Evolutionary conservation across 163 green algal genomes (phyloP).

Genomic region (Scenedesmus sp.): DNA sequence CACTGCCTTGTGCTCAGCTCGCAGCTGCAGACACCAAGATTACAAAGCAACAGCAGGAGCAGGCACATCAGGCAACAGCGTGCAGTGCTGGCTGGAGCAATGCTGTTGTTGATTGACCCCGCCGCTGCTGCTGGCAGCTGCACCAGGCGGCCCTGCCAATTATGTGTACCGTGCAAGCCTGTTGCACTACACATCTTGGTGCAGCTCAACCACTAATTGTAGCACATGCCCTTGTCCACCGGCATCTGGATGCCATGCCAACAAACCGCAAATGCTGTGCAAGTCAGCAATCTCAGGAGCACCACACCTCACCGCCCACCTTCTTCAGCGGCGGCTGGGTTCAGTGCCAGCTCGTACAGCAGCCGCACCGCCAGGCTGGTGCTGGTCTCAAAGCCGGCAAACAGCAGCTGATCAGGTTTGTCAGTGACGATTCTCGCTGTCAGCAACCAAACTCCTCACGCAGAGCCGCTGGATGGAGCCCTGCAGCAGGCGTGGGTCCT

Average conservation of each 20-base stretch:
- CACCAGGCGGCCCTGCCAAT: too few species aligned
- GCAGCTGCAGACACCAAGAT: constrained; percentile 10
- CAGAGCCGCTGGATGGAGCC: neutral
- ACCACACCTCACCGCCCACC: neutral
- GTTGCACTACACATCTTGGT: neutral
- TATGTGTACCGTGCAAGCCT: too few species aligned
- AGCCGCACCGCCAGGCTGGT: constrained; percentile 44
- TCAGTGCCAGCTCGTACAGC: constrained; percentile 43
- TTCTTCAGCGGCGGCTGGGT: constrained; percentile 38
- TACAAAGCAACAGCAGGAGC: neutral
- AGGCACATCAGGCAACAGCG: too few species aligned
- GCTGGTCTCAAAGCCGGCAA: constrained; percentile 65
- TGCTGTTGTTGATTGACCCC: too few species aligned
- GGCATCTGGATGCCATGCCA: too few species aligned
- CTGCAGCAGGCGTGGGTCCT: neutral
- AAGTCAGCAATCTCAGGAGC: too few species aligned
- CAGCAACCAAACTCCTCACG: neutral
- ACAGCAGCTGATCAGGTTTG: constrained; percentile 61
- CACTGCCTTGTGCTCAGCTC: constrained; percentile 15
- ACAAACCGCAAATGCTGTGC: too few species aligned
- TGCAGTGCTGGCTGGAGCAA: too few species aligned
- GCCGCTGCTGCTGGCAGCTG: too few species aligned
- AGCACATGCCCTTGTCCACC: too few species aligned
- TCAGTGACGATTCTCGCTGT: constrained; percentile 16
- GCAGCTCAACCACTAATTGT: neutral